A percentile compares a stretch with the other conserved stretches of the same genome.
Evolutionary conservation across 169 alveolate genomes (phyloP).

Genomic region (Plasmodium vivax): DNA sequence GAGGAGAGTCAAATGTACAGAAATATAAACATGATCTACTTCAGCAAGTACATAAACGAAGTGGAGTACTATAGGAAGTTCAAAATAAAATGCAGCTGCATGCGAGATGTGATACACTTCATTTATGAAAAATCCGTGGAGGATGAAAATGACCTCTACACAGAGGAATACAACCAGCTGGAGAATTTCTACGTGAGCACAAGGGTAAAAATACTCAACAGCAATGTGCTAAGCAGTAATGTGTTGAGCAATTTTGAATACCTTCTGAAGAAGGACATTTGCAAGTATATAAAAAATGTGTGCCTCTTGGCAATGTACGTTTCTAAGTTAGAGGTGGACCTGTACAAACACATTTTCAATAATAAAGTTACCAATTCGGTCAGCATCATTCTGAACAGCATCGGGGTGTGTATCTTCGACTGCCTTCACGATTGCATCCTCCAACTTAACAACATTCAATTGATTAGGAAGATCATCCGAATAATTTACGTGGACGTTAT

Average conservation of each 20-base stretch:
- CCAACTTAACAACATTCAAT: conserved; percentile 52
- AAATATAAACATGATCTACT: conserved; percentile 58
- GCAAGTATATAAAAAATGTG: conserved; percentile 55
- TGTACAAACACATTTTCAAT: conserved; percentile 33
- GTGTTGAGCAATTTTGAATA: conserved; percentile 23
- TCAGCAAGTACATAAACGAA: conserved; percentile 51
- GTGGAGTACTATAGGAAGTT: conserved; percentile 60
- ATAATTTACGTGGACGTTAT: conserved; percentile 60
- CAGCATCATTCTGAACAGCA: conserved; percentile 31
- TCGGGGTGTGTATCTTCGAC: conserved; percentile 53
- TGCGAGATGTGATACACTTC: conserved; percentile 38
- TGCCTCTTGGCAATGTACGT: conserved; percentile 64
- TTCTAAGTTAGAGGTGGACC: conserved; percentile 58
- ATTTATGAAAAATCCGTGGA: conserved; percentile 29
- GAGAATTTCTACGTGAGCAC: conserved; percentile 60
- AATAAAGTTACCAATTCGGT: conserved; percentile 31
- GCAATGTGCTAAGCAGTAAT: conserved; percentile 48
- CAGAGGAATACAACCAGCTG: conserved; percentile 35
- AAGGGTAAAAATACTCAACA: conserved; percentile 68
- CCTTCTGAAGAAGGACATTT: conserved; percentile 20
- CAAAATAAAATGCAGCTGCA: conserved; percentile 50
- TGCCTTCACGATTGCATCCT: conserved; percentile 25
- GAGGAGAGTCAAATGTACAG: conserved; percentile 22
- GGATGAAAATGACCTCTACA: conserved; percentile 45
- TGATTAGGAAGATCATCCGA: conserved; percentile 65